Percentiles rank a stretch among this genome's conserved stretches.
Conservation (phyloP, 169 alveolate species). For the Plasmodium vinckei region DNA sequence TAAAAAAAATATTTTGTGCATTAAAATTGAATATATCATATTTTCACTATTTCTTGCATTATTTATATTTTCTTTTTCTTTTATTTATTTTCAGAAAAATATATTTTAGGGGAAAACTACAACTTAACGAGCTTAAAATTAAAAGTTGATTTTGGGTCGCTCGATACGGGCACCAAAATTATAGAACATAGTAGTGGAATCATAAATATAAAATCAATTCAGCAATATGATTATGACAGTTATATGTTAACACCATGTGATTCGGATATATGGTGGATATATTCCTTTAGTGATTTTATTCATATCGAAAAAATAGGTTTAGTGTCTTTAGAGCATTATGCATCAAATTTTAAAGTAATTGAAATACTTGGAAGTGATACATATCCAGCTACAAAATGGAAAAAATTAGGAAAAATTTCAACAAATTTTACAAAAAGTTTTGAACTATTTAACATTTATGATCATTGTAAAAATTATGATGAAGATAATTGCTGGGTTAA, state of each 20-base stretch:
- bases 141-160: slow-evolving; percentile 87
- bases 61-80: background rate
- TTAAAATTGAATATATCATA: background rate
- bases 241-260: slow-evolving; percentile 89
- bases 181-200: slow-evolving; percentile 84
- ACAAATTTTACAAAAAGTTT: slow-evolving; percentile 81
- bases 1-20: no score
- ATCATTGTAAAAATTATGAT: slow-evolving; percentile 80
- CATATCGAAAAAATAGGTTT: slow-evolving; percentile 85
- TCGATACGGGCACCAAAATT: slow-evolving; percentile 88
- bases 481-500: slow-evolving; percentile 84
- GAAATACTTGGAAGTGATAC: slow-evolving; percentile 82
- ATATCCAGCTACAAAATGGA: slow-evolving; percentile 88
- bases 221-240: slow-evolving; percentile 82
- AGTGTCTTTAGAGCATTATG: slow-evolving; percentile 85
- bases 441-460: slow-evolving; percentile 85
- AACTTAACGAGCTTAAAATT: slow-evolving; percentile 77
- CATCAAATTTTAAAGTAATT: slow-evolving; percentile 84
- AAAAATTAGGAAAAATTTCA: slow-evolving; percentile 83
- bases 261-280: slow-evolving; percentile 85
- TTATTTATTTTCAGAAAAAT: slow-evolving; percentile 18
- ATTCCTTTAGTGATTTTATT: slow-evolving; percentile 87
- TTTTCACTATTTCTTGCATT: background rate
- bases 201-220: slow-evolving; percentile 50
- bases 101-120: slow-evolving; percentile 76